A percentile compares a stretch with the other conserved stretches of the same genome.
Evolutionary conservation across 2,329 filamentous ascomycete genomes (phyloP).

Genomic region (Apiospora arundinis): DNA sequence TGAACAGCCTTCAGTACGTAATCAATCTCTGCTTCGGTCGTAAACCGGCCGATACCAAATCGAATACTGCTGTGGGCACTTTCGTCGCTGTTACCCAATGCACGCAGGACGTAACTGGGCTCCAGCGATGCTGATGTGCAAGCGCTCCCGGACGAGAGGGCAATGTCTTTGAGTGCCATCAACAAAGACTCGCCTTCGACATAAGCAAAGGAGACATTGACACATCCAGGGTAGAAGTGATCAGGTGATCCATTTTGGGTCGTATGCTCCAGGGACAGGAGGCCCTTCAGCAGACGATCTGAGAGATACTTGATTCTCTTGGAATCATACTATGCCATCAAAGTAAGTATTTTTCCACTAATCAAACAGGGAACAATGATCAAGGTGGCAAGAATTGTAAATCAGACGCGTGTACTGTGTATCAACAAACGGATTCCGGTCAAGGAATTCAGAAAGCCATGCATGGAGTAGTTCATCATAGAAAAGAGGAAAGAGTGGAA

Average conservation of each 20-base stretch:
- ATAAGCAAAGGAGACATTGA: constrained; percentile 98
- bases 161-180: constrained; percentile 98
- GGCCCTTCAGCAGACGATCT: constrained; percentile 80
- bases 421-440: constrained; percentile 64
- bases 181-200: constrained; percentile 97
- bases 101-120: constrained; percentile 93
- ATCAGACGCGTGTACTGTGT: constrained; percentile 73
- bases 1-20: constrained; percentile 95
- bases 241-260: constrained; percentile 84
- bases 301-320: constrained; percentile 85
- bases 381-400: constrained; percentile 26
- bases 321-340: constrained; percentile 78
- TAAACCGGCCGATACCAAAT: constrained; percentile 97
- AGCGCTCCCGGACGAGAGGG: constrained; percentile 92
- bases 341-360: constrained; percentile 27
- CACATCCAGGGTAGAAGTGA: constrained; percentile 91
- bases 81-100: constrained; percentile 94
- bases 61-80: constrained; percentile 97
- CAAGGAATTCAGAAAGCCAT: constrained; percentile 87
- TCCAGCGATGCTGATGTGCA: constrained; percentile 97
- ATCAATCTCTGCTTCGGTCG: constrained; percentile 92
- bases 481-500: constrained; percentile 32
- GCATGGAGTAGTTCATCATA: constrained; percentile 90
- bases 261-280: constrained; percentile 91
- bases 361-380: background rate